phyloP scores from a whole-genome alignment of 345 rosid genomes.

The Draba incana region DNA sequence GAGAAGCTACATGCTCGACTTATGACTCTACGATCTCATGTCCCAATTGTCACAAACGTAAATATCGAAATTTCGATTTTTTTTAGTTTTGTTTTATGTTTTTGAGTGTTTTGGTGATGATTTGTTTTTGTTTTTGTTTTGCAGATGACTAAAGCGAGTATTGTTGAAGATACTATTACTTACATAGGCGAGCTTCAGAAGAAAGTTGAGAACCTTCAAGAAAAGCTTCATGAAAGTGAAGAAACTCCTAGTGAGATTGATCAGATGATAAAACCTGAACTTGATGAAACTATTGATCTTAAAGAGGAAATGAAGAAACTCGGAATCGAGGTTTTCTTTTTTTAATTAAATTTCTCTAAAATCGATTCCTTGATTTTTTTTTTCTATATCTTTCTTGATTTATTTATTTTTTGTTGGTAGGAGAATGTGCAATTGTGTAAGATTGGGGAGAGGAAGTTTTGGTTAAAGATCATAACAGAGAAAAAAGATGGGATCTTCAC shows the following conservation, averaged over 20 bases:
- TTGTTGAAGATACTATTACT: slow-evolving; percentile 81
- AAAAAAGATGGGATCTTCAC: slow-evolving; percentile 64
- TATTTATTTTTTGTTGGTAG: slow-evolving; percentile 34
- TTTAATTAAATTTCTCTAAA: background rate
- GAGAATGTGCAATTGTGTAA: slow-evolving; percentile 62
- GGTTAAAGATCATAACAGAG: slow-evolving; percentile 69
- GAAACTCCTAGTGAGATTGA: slow-evolving; percentile 34
- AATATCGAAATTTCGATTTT: background rate
- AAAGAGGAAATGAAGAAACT: slow-evolving; percentile 51
- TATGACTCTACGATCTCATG: slow-evolving; percentile 68
- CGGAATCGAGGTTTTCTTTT: slow-evolving; percentile 54
- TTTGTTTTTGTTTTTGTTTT: background rate
- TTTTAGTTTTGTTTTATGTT: background rate
- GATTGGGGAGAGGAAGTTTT: slow-evolving; percentile 55
- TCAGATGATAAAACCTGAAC: slow-evolving; percentile 33
- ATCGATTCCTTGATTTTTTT: background rate
- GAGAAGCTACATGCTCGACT: slow-evolving; percentile 76
- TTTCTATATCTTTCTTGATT: background rate
- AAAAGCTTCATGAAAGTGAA: slow-evolving; percentile 64
- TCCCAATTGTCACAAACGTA: slow-evolving; percentile 88
- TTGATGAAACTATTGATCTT: slow-evolving; percentile 32
- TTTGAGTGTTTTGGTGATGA: background rate
- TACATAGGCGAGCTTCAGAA: slow-evolving; percentile 66
- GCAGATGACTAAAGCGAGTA: slow-evolving; percentile 85
- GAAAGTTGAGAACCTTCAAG: slow-evolving; percentile 51